Evolutionary conservation across 2,329 filamentous ascomycete species (phyloP).

Genomic region (Fusarium tjaetaba): DNA sequence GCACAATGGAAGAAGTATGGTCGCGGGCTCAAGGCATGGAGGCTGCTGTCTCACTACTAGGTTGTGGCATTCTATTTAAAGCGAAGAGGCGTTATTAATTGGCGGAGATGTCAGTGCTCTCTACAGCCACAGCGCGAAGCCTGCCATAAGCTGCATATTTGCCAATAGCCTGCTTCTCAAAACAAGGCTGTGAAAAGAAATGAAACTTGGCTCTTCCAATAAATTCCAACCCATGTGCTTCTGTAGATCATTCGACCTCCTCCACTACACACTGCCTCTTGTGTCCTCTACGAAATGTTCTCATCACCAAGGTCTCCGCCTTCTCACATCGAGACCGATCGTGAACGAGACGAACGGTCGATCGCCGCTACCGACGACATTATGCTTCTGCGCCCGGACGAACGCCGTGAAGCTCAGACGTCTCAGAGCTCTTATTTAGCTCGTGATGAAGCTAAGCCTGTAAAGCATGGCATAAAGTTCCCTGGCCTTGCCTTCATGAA

Average conservation of each 20-base stretch:
- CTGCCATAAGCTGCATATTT: not conserved
- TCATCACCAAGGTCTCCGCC: fast-evolving
- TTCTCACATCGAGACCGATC: not conserved
- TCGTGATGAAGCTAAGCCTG: fast-evolving
- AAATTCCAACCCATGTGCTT: fast-evolving
- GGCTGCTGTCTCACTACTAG: not conserved
- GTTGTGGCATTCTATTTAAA: not conserved
- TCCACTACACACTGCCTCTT: not conserved
- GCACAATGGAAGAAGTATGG: not conserved
- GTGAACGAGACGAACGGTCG: not conserved
- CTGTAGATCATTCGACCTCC: fast-evolving
- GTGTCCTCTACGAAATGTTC: not conserved
- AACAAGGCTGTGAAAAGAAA: not conserved
- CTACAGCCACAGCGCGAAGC: not conserved
- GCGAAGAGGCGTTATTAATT: not conserved
- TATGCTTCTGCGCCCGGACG: not conserved
- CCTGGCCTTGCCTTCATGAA: fast-evolving
- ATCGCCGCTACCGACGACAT: not conserved
- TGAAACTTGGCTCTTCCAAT: not conserved
- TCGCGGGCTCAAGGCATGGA: not conserved
- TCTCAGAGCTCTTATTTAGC: fast-evolving
- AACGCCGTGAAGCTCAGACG: not conserved
- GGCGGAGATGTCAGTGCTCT: not conserved
- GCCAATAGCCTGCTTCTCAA: not conserved
- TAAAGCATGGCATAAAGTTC: fast-evolving